These are phyloP conservation scores for Elsinoe ampelina DNA, from an alignment of 2,329 filamentous ascomycete genomes.

Conservation along the genomic window DNA sequence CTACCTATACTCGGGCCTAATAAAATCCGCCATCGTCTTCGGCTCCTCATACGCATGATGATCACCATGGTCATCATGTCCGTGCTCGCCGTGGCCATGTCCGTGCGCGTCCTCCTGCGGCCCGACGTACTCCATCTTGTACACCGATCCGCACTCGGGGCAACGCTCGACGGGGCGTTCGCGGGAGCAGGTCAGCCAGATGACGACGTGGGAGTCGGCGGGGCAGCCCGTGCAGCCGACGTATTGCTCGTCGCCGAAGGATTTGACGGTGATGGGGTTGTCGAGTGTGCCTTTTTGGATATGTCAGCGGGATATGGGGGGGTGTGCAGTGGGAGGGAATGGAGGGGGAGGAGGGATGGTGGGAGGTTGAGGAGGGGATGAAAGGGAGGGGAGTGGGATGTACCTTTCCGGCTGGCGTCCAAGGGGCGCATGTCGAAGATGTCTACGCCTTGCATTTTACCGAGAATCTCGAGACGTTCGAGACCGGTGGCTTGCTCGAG, in stretches of 20 bases:
- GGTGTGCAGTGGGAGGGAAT: not conserved
- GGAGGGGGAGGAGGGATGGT: not conserved
- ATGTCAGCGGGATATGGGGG: too few species aligned
- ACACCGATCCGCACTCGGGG: conserved; percentile 89
- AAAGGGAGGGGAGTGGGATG: conserved; percentile 20
- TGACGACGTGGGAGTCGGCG: conserved; percentile 80
- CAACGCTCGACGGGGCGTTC: conserved; percentile 90
- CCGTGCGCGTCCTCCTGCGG: conserved; percentile 63
- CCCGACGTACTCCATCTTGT: conserved; percentile 97
- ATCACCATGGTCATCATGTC: conserved; percentile 44
- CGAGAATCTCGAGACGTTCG: conserved; percentile 95
- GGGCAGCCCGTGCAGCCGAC: conserved; percentile 91
- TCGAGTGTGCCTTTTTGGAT: conserved; percentile 82
- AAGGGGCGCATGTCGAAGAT: conserved; percentile 98
- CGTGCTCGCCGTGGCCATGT: conserved; percentile 39
- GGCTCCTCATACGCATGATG: conserved; percentile 61
- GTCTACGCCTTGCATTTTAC: conserved; percentile 98
- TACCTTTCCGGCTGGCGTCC: conserved; percentile 80
- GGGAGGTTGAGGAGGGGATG: not conserved
- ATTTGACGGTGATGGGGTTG: conserved; percentile 82
- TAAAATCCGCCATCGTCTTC: conserved; percentile 93
- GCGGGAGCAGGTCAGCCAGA: conserved; percentile 83
- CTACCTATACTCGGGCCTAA: conserved; percentile 91
- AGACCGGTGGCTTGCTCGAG: conserved; percentile 93
- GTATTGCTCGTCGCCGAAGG: conserved; percentile 92